Conservation (phyloP, 306 rosid genomes). For the Cyclanthera cordifolia region DNA sequence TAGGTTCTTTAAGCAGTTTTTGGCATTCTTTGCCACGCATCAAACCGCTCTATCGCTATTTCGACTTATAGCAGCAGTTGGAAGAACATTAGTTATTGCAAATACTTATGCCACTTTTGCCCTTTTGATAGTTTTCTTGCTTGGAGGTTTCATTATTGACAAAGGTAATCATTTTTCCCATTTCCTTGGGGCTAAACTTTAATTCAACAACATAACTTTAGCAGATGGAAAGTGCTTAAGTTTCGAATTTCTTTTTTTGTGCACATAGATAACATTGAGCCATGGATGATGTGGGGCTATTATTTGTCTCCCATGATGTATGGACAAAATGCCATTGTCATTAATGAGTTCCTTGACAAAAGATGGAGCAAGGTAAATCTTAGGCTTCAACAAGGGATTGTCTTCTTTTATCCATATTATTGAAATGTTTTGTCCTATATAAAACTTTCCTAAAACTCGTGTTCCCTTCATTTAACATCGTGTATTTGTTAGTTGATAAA, state of each 20-base stretch:
- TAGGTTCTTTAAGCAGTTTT: constrained; percentile 71
- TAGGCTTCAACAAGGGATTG: neutral
- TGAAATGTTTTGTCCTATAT: no score
- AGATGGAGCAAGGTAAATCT: constrained; percentile 66
- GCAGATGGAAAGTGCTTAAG: neutral
- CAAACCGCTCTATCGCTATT: constrained; percentile 68
- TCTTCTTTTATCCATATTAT: no score
- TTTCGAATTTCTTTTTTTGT: neutral
- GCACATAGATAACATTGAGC: constrained; percentile 39
- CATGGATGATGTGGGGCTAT: constrained; percentile 85
- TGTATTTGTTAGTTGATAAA: no score
- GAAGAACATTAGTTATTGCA: constrained; percentile 61
- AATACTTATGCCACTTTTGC: constrained; percentile 48
- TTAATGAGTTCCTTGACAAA: constrained; percentile 70
- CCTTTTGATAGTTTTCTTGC: constrained; percentile 53
- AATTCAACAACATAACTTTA: neutral
- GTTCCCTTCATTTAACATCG: no score
- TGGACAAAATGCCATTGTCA: constrained; percentile 72
- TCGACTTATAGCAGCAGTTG: constrained; percentile 70
- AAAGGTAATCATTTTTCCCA: constrained; percentile 28
- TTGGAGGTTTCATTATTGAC: constrained; percentile 81
- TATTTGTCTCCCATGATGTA: constrained; percentile 85
- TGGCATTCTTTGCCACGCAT: constrained; percentile 71
- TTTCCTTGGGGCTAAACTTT: neutral
- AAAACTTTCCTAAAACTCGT: no score